Conservation (phyloP, 768 basidiomycete species). For the Russula lepida region DNA sequence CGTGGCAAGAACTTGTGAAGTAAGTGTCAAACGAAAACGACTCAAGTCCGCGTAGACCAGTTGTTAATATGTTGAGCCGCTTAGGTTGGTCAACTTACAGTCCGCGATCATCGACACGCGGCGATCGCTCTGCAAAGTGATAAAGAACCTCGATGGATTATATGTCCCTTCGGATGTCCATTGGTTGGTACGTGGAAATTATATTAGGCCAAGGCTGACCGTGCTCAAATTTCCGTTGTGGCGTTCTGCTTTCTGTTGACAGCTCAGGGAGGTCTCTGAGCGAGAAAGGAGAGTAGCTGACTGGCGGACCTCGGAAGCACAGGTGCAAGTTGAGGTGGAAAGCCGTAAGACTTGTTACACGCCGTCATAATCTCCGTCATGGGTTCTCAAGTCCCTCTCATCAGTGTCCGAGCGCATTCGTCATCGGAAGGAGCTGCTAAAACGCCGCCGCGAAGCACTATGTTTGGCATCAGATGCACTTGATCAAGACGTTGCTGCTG, state of each 20-base stretch:
- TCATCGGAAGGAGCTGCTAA: conserved; percentile 37
- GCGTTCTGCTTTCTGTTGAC: conserved; percentile 24
- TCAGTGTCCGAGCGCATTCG: conserved; percentile 40
- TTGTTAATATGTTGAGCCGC: background rate
- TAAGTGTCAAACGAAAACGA: conserved; percentile 29
- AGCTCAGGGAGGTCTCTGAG: conserved; percentile 67
- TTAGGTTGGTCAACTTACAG: conserved; percentile 47
- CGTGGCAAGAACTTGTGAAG: conserved; percentile 66
- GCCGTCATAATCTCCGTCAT: conserved; percentile 1
- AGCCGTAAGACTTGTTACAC: conserved; percentile 34
- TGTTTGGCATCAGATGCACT: conserved; percentile 35
- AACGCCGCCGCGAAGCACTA: conserved; percentile 40
- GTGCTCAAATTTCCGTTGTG: background rate
- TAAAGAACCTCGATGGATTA: conserved; percentile 40
- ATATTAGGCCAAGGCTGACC: background rate
- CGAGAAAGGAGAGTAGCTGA: conserved; percentile 49
- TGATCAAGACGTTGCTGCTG: conserved; percentile 24
- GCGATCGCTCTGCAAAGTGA: conserved; percentile 39
- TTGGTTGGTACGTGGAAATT: conserved; percentile 11
- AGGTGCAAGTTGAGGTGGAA: conserved; percentile 29
- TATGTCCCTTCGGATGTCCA: conserved; percentile 27
- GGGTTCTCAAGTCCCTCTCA: background rate
- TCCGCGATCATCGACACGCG: conserved; percentile 44
- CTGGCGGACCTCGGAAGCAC: conserved; percentile 14
- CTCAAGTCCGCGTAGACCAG: background rate